Conservation (phyloP, 2,329 filamentous ascomycete species). For the Cercospora sp. region DNA sequence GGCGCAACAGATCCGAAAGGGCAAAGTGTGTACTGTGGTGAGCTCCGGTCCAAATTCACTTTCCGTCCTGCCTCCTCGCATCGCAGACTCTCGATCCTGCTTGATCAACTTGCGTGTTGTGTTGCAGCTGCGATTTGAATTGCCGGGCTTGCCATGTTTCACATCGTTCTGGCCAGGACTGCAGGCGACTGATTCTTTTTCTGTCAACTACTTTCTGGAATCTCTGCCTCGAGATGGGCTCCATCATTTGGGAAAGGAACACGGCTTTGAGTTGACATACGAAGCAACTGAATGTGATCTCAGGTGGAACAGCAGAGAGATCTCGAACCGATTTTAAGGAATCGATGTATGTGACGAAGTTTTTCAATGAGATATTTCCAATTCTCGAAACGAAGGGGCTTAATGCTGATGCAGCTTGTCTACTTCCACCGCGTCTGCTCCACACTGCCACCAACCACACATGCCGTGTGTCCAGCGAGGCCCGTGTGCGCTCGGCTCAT, state of each 20-base stretch:
- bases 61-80: background rate
- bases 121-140: background rate
- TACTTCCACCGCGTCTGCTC: background rate
- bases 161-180: no score
- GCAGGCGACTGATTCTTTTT: background rate
- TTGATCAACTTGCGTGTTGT: background rate
- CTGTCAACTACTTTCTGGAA: background rate
- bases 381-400: background rate
- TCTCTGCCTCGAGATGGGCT: no score
- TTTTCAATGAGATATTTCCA: background rate
- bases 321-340: background rate
- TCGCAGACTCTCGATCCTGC: background rate
- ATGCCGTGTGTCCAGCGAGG: background rate
- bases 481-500: background rate
- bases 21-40: background rate
- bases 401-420: background rate
- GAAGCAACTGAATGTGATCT: background rate
- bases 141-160: background rate
- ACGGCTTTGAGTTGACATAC: background rate
- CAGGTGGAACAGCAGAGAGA: background rate
- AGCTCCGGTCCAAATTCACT: background rate
- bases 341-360: background rate
- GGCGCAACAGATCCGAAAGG: background rate
- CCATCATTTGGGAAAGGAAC: background rate
- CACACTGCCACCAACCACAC: background rate